Percentiles rank a stretch among this genome's conserved stretches.
These are phyloP conservation scores for Adiantum capillusveneris DNA, from an alignment of 75 land plant genomes.

Conservation along the genomic window DNA sequence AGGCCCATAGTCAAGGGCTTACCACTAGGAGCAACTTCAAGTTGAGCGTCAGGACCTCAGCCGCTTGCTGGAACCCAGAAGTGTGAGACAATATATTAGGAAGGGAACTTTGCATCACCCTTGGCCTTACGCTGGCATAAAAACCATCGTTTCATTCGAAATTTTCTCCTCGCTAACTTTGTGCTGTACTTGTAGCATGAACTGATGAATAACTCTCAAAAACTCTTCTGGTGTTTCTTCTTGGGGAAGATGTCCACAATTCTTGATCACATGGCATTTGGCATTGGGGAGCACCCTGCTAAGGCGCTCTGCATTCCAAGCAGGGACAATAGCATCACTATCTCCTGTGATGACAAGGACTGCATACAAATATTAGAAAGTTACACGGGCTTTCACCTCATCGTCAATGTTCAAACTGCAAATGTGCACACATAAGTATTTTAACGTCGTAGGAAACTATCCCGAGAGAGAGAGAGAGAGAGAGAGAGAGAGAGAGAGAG, in stretches of 20 bases:
- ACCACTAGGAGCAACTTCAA: no score
- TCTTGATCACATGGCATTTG: slow-evolving; percentile 40
- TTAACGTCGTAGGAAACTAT: no score
- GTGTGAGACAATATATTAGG: no score
- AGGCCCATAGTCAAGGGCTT: no score
- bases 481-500: no score
- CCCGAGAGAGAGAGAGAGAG: no score
- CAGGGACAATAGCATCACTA: slow-evolving; percentile 74
- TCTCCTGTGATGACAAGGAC: slow-evolving; percentile 89
- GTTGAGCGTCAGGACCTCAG: no score
- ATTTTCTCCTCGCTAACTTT: not conserved
- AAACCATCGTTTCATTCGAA: not conserved
- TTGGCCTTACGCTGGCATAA: not conserved
- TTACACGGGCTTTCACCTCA: no score
- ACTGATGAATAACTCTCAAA: slow-evolving; percentile 37
- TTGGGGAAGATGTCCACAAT: slow-evolving; percentile 93
- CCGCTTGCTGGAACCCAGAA: no score
- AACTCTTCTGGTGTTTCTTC: slow-evolving; percentile 82
- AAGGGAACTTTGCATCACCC: no score
- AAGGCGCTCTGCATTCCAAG: slow-evolving; percentile 80
- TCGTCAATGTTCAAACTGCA: no score
- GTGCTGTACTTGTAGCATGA: slow-evolving; percentile 24
- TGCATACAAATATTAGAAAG: slow-evolving; percentile 18
- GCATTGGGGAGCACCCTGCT: slow-evolving; percentile 65
- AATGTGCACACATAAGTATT: no score